Evolutionary conservation across 306 rosid species (phyloP).

Genomic region (Carpinus viminea): DNA sequence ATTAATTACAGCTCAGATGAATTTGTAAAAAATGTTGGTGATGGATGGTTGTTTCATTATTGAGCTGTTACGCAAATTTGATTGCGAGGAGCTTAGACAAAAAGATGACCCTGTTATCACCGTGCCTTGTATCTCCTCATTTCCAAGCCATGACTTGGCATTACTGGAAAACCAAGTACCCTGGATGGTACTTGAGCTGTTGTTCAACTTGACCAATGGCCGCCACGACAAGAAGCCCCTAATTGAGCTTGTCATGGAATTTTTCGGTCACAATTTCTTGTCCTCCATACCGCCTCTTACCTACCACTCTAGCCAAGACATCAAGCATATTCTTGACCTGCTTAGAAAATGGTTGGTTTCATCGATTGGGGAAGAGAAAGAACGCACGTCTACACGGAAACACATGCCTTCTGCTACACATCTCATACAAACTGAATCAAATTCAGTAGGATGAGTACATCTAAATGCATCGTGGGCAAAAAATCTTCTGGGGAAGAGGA

Average conservation of each 20-base stretch:
- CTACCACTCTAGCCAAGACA: background rate
- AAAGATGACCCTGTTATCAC: constrained; percentile 8
- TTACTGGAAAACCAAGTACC: constrained; percentile 34
- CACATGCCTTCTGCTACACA: background rate
- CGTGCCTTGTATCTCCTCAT: background rate
- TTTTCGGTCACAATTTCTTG: background rate
- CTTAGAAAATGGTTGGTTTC: constrained; percentile 4
- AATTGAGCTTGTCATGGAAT: background rate
- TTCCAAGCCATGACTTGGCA: constrained; percentile 19
- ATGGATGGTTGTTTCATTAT: constrained; percentile 37
- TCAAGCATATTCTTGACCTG: constrained; percentile 25
- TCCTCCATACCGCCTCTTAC: background rate
- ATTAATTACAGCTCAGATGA: background rate
- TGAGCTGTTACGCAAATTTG: constrained; percentile 23
- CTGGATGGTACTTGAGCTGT: constrained; percentile 23
- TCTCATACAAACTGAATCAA: background rate
- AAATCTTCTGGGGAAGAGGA: too few relatives aligned
- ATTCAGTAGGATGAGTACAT: too few relatives aligned
- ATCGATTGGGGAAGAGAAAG: background rate
- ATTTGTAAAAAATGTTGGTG: constrained; percentile 23
- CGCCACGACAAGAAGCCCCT: background rate
- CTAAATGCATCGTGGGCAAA: background rate
- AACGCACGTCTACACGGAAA: background rate
- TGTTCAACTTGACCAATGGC: background rate
- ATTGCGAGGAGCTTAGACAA: background rate